These are phyloP conservation scores for Candida lessepsii DNA, from an alignment of 805 yeast genomes.

Conservation along the genomic window DNA sequence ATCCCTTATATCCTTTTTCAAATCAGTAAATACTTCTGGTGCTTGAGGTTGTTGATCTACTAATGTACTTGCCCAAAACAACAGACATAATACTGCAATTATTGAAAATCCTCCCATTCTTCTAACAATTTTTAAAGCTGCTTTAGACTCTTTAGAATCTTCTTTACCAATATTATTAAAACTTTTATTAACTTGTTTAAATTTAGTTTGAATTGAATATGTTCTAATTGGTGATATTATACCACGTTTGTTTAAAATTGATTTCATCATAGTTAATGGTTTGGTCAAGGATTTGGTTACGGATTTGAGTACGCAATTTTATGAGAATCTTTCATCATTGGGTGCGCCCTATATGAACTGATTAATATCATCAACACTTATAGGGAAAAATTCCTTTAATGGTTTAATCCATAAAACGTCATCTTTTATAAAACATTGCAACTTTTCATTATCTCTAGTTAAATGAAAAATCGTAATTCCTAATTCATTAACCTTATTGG, in stretches of 20 bases:
- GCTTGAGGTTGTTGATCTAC: constrained; percentile 13
- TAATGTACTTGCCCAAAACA: constrained; percentile 27
- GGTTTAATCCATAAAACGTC: constrained; percentile 58
- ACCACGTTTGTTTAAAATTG: not conserved
- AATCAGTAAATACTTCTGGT: constrained; percentile 13
- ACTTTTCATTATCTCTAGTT: constrained; percentile 19
- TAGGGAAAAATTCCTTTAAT: not conserved
- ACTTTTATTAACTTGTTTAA: constrained; percentile 21
- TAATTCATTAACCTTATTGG: constrained; percentile 22
- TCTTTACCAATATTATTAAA: constrained; percentile 36
- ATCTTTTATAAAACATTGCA: constrained; percentile 48
- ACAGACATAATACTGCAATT: constrained; percentile 25
- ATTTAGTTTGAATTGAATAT: constrained; percentile 17
- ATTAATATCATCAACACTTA: constrained; percentile 3
- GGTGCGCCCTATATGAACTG: not conserved
- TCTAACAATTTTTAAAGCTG: constrained; percentile 24
- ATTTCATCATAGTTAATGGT: not conserved
- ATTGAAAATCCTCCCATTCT: constrained; percentile 26
- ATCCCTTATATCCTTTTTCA: constrained; percentile 24
- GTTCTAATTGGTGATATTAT: not conserved
- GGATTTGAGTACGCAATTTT: too few relatives aligned
- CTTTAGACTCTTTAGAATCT: constrained; percentile 28
- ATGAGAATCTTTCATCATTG: too few relatives aligned
- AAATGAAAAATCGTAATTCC: constrained; percentile 49
- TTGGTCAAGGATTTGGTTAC: too few relatives aligned